Percentiles rank a stretch among this genome's conserved stretches.
Evolutionary conservation across 495 filamentous ascomycete species (phyloP).

Genomic region (Amphirosellinia nigrospora): DNA sequence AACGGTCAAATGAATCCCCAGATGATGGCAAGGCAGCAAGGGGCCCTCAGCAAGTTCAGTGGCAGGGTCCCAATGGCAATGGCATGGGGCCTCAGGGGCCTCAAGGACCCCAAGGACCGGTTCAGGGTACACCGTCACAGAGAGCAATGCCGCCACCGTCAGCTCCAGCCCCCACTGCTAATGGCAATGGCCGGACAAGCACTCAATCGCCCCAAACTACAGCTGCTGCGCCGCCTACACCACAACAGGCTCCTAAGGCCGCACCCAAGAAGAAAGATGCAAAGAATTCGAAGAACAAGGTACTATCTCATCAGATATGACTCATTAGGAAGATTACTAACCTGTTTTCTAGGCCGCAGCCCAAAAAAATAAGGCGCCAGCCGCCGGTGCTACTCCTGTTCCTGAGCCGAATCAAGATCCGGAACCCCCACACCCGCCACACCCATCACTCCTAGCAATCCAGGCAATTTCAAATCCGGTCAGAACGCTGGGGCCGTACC

Average conservation of each 20-base stretch:
- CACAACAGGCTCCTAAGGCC: constrained; percentile 76
- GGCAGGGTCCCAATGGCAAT: constrained; percentile 68
- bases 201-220: constrained; percentile 81
- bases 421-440: constrained; percentile 82
- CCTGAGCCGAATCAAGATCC: constrained; percentile 73
- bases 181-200: constrained; percentile 61
- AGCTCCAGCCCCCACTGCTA: constrained; percentile 67
- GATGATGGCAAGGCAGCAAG: constrained; percentile 46
- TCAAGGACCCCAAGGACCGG: constrained; percentile 64
- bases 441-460: constrained; percentile 83
- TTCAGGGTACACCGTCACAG: constrained; percentile 77
- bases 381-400: constrained; percentile 74
- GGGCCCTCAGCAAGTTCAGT: constrained; percentile 52
- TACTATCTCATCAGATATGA: constrained; percentile 51
- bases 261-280: constrained; percentile 85
- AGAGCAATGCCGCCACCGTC: constrained; percentile 89
- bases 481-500: constrained; percentile 57
- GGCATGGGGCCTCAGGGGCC: constrained; percentile 67
- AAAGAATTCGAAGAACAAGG: constrained; percentile 75
- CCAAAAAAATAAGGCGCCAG: constrained; percentile 79
- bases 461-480: constrained; percentile 65
- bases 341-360: constrained; percentile 55
- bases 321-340: constrained; percentile 43
- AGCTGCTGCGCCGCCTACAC: constrained; percentile 83
- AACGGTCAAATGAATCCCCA: constrained; percentile 70